Evolutionary conservation across 306 rosid species (phyloP).

Genomic region (Trifolium fragiferum): DNA sequence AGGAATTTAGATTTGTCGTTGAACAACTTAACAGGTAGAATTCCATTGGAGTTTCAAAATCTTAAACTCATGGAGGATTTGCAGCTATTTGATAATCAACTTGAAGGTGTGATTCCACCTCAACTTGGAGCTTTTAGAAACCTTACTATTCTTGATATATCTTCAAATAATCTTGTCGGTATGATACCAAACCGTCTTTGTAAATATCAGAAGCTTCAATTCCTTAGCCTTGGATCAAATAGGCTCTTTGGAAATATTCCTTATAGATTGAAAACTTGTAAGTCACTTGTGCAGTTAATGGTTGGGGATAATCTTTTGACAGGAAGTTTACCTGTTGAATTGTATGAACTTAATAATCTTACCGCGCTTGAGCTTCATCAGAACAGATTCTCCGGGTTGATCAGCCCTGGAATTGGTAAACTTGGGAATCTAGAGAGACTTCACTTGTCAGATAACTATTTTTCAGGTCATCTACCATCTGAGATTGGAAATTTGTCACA

Average conservation of each 20-base stretch:
- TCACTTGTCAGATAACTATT: slow-evolving; percentile 65
- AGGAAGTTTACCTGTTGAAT: slow-evolving; percentile 68
- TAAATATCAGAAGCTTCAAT: slow-evolving; percentile 55
- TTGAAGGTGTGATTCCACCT: slow-evolving; percentile 76
- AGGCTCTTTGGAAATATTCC: slow-evolving; percentile 72
- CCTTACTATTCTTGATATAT: slow-evolving; percentile 69
- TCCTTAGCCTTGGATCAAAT: slow-evolving; percentile 80
- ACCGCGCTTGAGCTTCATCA: slow-evolving; percentile 68
- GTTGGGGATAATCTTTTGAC: slow-evolving; percentile 65
- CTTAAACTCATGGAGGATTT: slow-evolving; percentile 64
- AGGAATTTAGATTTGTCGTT: slow-evolving; percentile 61
- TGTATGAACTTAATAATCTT: slow-evolving; percentile 65
- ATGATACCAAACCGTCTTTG: slow-evolving; percentile 70
- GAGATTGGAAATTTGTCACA: slow-evolving; percentile 64
- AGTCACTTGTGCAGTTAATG: slow-evolving; percentile 76
- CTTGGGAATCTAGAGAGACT: slow-evolving; percentile 62
- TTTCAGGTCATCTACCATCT: slow-evolving; percentile 63
- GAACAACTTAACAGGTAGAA: slow-evolving; percentile 69
- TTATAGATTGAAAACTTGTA: slow-evolving; percentile 63
- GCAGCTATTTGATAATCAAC: slow-evolving; percentile 75
- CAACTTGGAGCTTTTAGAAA: slow-evolving; percentile 58
- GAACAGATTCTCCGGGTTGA: slow-evolving; percentile 61
- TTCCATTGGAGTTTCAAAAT: slow-evolving; percentile 69
- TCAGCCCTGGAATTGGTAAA: slow-evolving; percentile 62
- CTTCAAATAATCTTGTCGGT: slow-evolving; percentile 67